Conservation (phyloP, 1,284 basidiomycete genomes). For the Cryptococcus hybrid region DNA sequence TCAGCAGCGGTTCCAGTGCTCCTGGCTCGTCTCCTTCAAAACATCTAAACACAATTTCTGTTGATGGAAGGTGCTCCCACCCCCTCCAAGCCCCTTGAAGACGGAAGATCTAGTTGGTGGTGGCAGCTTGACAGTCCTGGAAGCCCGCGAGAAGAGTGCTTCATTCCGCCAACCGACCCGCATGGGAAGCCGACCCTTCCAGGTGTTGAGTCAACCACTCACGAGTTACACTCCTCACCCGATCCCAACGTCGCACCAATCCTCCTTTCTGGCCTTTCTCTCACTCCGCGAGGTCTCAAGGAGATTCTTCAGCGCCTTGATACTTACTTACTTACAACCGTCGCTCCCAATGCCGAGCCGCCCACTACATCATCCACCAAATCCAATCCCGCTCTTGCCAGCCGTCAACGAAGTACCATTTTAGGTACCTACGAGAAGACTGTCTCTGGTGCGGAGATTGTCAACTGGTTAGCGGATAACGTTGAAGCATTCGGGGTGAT, state of each 20-base stretch:
- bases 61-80: slow-evolving; percentile 34
- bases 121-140: slow-evolving; percentile 18
- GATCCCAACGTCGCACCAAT: slow-evolving; percentile 51
- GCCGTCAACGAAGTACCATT: slow-evolving; percentile 68
- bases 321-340: slow-evolving; percentile 38
- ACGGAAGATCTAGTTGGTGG: slow-evolving; percentile 4
- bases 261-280: slow-evolving; percentile 67
- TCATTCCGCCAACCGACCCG: slow-evolving; percentile 43
- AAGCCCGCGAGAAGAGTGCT: slow-evolving; percentile 38
- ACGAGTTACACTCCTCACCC: neutral
- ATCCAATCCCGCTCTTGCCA: slow-evolving; percentile 61
- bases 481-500: slow-evolving; percentile 68
- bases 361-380: slow-evolving; percentile 52
- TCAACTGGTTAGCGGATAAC: slow-evolving; percentile 67
- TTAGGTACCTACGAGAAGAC: slow-evolving; percentile 84
- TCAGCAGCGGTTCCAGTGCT: slow-evolving; percentile 6
- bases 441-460: slow-evolving; percentile 78
- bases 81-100: slow-evolving; percentile 27
- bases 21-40: slow-evolving; percentile 3
- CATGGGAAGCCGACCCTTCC: slow-evolving; percentile 31
- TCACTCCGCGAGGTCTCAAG: slow-evolving; percentile 64
- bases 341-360: slow-evolving; percentile 37
- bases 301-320: slow-evolving; percentile 60
- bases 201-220: slow-evolving; percentile 12
- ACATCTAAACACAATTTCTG: slow-evolving; percentile 12